A percentile compares a stretch with the other conserved stretches of the same genome.
Evolutionary conservation across 441 rosid species (phyloP).

Genomic region (Metrosideros polymorpha): DNA sequence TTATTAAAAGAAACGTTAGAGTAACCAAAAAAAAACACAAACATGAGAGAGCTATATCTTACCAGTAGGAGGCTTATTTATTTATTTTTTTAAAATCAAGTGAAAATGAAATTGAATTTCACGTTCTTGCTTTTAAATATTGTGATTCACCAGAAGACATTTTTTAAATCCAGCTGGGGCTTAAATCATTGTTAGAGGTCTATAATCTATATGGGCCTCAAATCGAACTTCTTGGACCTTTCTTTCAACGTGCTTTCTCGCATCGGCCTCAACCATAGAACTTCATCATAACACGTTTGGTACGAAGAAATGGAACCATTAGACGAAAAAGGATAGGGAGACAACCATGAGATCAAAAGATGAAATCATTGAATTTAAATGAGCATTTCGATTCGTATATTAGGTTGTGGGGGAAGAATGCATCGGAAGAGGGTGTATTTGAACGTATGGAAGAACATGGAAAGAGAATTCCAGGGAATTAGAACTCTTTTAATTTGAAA

Average conservation of each 20-base stretch:
- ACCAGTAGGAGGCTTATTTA: neutral
- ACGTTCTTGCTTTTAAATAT: neutral
- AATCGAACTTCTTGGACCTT: neutral
- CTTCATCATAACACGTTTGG: neutral
- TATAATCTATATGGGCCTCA: neutral
- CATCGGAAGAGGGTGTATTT: neutral
- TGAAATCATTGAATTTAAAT: neutral
- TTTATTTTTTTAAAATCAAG: neutral
- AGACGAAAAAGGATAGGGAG: neutral
- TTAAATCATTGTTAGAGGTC: neutral
- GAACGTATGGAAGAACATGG: neutral
- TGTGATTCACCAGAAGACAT: fast-evolving
- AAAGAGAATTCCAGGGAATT: fast-evolving
- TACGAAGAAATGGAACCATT: neutral
- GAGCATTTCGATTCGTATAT: neutral
- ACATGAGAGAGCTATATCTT: neutral
- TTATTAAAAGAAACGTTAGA: too few species aligned
- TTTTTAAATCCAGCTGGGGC: neutral
- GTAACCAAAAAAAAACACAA: neutral
- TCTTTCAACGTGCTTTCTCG: neutral
- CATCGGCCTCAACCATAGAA: neutral
- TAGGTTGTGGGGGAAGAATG: neutral
- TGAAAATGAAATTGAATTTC: neutral
- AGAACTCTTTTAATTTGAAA: neutral
- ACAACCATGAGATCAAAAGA: neutral